Evolutionary conservation across 768 basidiomycete species (phyloP), one percentile per base, ranked within the genome.

Genomic region (Phlebiopsis gigantea): DNA sequence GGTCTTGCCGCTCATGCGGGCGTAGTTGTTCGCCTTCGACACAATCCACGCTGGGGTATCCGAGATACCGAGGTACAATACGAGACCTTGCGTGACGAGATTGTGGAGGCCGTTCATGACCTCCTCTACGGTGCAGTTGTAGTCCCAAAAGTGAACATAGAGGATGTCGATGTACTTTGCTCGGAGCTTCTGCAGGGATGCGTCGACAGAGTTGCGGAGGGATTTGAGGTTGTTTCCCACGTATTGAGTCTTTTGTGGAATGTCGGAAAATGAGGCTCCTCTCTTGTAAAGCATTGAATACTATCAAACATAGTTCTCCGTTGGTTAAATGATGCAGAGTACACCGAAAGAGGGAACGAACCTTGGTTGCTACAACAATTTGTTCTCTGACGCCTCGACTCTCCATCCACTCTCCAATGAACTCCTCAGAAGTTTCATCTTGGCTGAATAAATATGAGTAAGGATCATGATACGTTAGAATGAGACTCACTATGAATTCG

Each of bases 71-170:
- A 70, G 62, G 28, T 70, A 68, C 19, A 70, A 62, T 3, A 83
- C 79, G 60, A 83, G 81, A 17, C 82, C 77, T 29, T 71, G 63
- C 7, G 65, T 66, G 31, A 85, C 78, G 30, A 85, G 72, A 19
- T 73, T 68, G 59, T 85, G 79, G 6, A 85, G 69, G 7, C 72
- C 66, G 41, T 75, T 73, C 81, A 85, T 82, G 42, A 84, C 68
- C 66, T 86, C 83, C 62, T 79, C 77, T 46, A 85, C 71, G 15
- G 72, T 70, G 9, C 79, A 80, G 14, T 72, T 66, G 58, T 71
- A 65, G 61, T 82, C 81, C 80, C 79, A 79, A 64, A 67, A 78
- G 57, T 82, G 81, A 6, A 81, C 60, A 55, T 79, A 78, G 21
- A 79, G 64, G 45, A 79, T 68, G 60, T 79, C 78, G 56, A 79